Evolutionary conservation across 805 yeast genomes (phyloP).

Genomic region (Pichia membranifaciens): DNA sequence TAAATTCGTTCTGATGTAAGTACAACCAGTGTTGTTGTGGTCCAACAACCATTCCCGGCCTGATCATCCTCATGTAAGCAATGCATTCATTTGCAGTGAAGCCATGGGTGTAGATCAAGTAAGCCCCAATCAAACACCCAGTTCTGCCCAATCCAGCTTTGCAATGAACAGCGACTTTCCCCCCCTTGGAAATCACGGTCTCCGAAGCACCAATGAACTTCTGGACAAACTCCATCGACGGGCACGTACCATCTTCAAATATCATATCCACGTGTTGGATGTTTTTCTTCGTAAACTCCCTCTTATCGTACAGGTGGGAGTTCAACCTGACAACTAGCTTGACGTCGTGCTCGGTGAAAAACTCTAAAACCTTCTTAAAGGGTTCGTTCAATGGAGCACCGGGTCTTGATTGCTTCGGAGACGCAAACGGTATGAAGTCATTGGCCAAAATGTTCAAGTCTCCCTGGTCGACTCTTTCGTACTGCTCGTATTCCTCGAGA

Average conservation of each 20-base stretch:
- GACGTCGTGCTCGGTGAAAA: conserved; percentile 66
- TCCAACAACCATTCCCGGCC: conserved; percentile 99
- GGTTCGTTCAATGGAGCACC: conserved; percentile 61
- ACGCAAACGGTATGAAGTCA: conserved; percentile 95
- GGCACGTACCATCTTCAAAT: conserved; percentile 98
- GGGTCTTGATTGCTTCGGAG: conserved; percentile 70
- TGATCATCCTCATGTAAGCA: conserved; percentile 89
- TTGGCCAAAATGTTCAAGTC: conserved; percentile 89
- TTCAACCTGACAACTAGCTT: conserved; percentile 87
- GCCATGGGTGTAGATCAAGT: conserved; percentile 90
- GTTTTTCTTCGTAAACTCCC: conserved; percentile 74
- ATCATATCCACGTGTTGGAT: conserved; percentile 93
- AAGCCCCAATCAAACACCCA: conserved; percentile 97
- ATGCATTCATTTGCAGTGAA: conserved; percentile 97
- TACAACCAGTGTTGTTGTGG: conserved; percentile 99
- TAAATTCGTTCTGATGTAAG: conserved; percentile 89
- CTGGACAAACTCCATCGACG: conserved; percentile 87
- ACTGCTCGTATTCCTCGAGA: conserved; percentile 88
- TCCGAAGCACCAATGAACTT: conserved; percentile 94
- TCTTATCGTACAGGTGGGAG: conserved; percentile 82
- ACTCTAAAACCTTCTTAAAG: conserved; percentile 74
- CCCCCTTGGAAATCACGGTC: conserved; percentile 76
- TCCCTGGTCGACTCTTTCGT: conserved; percentile 95
- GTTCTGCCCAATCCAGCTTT: conserved; percentile 98
- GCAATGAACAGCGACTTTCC: conserved; percentile 97